Evolutionary conservation across 2,329 filamentous ascomycete genomes (phyloP).

Genomic region (Diaporthe citri): DNA sequence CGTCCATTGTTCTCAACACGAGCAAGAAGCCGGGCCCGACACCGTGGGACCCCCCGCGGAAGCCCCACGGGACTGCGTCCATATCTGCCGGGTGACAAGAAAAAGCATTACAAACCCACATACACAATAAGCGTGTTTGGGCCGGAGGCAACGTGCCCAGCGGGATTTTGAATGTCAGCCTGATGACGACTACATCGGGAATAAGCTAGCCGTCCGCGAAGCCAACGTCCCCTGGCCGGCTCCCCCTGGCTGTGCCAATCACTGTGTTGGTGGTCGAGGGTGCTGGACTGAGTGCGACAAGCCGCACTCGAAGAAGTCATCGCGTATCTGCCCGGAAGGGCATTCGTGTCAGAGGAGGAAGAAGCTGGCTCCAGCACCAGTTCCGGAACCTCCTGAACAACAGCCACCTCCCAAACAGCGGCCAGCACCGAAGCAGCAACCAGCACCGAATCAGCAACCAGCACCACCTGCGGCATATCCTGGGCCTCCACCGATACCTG

Average conservation of each 20-base stretch:
- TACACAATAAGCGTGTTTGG: background rate
- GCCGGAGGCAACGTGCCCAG: background rate
- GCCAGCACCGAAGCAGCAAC: background rate
- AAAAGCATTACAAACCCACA: background rate
- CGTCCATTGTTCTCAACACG: background rate
- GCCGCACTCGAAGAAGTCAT: background rate
- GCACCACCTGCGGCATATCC: background rate
- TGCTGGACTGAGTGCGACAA: slow-evolving; percentile 18
- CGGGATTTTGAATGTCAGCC: slow-evolving; percentile 9
- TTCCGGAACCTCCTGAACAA: background rate
- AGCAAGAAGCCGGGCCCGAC: background rate
- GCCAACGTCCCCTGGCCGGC: background rate
- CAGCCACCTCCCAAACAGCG: background rate
- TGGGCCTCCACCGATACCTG: background rate
- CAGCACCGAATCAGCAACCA: background rate
- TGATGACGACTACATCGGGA: background rate
- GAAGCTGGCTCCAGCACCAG: background rate
- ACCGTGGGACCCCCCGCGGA: background rate
- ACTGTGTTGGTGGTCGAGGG: slow-evolving; percentile 1
- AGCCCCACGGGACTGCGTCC: background rate
- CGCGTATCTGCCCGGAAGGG: slow-evolving; percentile 4
- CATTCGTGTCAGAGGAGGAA: slow-evolving; percentile 26
- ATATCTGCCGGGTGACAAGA: background rate
- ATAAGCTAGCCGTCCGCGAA: background rate
- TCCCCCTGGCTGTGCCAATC: slow-evolving; percentile 2